Percentiles rank a stretch among this genome's conserved stretches.
phyloP scores from a whole-genome alignment of 441 rosid genomes.

The Pelargonium cotyledonis region DNA sequence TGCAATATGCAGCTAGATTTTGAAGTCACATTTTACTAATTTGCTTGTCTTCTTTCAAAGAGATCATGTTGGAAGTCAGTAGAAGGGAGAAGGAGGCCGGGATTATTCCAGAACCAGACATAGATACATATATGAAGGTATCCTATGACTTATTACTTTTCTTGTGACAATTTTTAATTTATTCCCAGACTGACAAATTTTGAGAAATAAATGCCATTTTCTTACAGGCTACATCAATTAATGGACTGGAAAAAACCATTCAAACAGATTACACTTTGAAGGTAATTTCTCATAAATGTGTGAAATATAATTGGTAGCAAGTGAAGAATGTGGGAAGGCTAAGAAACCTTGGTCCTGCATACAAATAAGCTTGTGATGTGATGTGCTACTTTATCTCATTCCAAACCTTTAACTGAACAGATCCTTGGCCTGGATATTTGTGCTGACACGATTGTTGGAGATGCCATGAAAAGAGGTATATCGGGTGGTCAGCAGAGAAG shows the following conservation, averaged over 20 bases:
- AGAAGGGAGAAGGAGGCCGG: constrained; percentile 48
- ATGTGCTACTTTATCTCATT: no score
- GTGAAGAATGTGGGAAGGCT: no score
- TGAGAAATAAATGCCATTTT: not conserved
- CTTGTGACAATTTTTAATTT: not conserved
- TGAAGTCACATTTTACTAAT: not conserved
- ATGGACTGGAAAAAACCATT: constrained; percentile 43
- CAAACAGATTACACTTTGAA: constrained; percentile 76
- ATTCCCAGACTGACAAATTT: not conserved
- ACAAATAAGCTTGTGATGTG: no score
- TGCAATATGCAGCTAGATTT: not conserved
- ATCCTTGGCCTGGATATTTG: constrained; percentile 66
- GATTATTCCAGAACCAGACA: constrained; percentile 48
- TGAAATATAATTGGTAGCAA: not conserved
- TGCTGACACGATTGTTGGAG: constrained; percentile 49
- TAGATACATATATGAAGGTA: constrained; percentile 77
- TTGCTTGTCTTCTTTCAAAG: constrained; percentile 22
- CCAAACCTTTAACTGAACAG: constrained; percentile 20
- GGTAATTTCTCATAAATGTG: constrained; percentile 28
- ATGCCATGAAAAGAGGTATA: constrained; percentile 49
- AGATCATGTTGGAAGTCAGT: constrained; percentile 46
- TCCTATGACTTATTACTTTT: not conserved
- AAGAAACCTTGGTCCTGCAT: no score
- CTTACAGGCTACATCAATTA: constrained; percentile 53
- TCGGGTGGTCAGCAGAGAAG: constrained; percentile 73